Conservation (phyloP, 2,329 filamentous ascomycete species). For the Sodiomyces alkalinus region DNA sequence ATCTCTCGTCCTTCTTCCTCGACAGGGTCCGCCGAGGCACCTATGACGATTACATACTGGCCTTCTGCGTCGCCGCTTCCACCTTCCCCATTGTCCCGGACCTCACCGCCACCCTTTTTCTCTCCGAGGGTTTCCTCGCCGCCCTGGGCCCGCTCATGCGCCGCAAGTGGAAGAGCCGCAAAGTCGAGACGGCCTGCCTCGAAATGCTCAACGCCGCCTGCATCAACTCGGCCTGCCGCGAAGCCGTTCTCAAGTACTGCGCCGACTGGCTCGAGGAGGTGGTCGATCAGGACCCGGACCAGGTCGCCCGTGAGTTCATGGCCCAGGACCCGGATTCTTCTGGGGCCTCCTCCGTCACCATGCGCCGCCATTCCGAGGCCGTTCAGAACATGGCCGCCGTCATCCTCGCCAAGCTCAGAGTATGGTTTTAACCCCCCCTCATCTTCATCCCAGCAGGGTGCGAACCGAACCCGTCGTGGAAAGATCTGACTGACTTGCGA, state of each 20-base stretch:
- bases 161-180: conserved; percentile 67
- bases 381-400: conserved; percentile 56
- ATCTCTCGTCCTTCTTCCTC: conserved; percentile 62
- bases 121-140: conserved; percentile 74
- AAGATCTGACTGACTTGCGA: conserved; percentile 29
- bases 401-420: conserved; percentile 57
- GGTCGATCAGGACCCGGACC: conserved; percentile 54
- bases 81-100: conserved; percentile 77
- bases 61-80: conserved; percentile 81
- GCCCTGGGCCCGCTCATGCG: conserved; percentile 64
- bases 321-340: conserved; percentile 40
- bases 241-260: conserved; percentile 74
- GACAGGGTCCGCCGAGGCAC: conserved; percentile 56
- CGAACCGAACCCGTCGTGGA: too few species aligned
- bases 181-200: conserved; percentile 73
- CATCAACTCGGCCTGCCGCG: conserved; percentile 67
- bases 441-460: too few species aligned
- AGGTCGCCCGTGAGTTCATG: conserved; percentile 30
- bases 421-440: conserved; percentile 20
- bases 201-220: conserved; percentile 88
- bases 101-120: conserved; percentile 62
- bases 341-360: conserved; percentile 40
- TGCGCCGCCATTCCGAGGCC: conserved; percentile 44
- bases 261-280: conserved; percentile 76
- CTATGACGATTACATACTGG: conserved; percentile 77